Evolutionary conservation across 1,139 yeast species (phyloP), one percentile per base, ranked within the genome.

Genomic region (Candida gigantensis): DNA sequence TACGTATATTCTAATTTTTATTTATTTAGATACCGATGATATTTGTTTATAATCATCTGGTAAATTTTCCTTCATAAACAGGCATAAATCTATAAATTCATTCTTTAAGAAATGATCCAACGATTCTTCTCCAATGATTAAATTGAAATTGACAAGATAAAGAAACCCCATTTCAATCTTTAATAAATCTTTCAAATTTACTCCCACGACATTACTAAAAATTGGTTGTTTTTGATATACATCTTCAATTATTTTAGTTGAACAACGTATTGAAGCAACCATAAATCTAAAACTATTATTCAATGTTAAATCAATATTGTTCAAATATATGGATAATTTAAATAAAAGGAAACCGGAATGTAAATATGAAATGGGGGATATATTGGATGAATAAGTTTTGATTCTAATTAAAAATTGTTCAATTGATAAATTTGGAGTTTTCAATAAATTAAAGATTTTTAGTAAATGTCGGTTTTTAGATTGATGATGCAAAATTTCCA

Each of bases 121-220:
- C 24, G 57, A 53, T 19, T 51, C 47, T 43, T 65, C 68, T n/a
- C 67, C 64, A 16, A 61, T 62, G n/a, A 63, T 59, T 34, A 70
- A 45, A 37, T 60, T 62, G 44, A 71, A 71, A 46, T 68, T 68
- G 40, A 65, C 56, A 36, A 69, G 53, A 47, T 67, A 71, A 29
- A 69, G 59, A 36, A 70, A 68, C 10, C 68, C 65, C 33, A 69
- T 63, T 47, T 71, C 77, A 19, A 69, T 57, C 38, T 57, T 62
- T 37, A 55, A 60, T 37, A 71, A 57, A 37, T 71, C 76, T 29
- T 58, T 58, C 9, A 52, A 51, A 23, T 62, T 59, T 3, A 70
- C 71, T 1, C 77, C 77, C 3, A 72, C 75, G 2, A 71, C 75
- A 1, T 71, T 65, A 3, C 74, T 72, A 49, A 67, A 71, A 10